Evolutionary conservation across 139 green algal genomes (phyloP), one percentile per base, ranked within the genome.

Genomic region (Coelastrella sp.): DNA sequence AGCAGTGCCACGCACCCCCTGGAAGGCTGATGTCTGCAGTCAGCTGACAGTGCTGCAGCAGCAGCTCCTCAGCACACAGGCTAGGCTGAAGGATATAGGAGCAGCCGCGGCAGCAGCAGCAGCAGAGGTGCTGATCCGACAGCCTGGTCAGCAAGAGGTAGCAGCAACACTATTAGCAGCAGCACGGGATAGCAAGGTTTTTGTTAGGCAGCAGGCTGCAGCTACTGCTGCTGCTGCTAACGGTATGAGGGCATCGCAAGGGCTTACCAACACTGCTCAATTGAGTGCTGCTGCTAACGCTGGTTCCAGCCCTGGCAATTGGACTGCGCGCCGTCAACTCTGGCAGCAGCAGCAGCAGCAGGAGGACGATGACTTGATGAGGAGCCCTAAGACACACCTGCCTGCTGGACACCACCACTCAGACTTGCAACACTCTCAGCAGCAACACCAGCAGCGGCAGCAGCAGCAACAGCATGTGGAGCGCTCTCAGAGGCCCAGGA

Each of bases 11-110:
- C 7, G 56, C 54, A 84, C 56, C 66, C 68, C 68, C 16, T 84
- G 78, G 78, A 84, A 84, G 20, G 56, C 58, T 3, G 78, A 84
- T 17, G 78, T 84, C 5, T 60, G 56, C 0, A 22, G 54, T 47
- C 78, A 84, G 56, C 78, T 84, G 11, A 66, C 56, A 47, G 56
- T 66, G 56, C 78, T 84, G 78, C 78, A 84, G 17, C 78, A 84
- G 78, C 78, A 84, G 78, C 54, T 84, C 6, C 19, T 84, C 14
- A n/a, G 59, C 17, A 71, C 56, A 10, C 78, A 84, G 78, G 16
- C 20, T 20, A 20, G 56, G 56, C 54, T 84, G 54, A 60, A 66
- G 78, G 56, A 66, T 14, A 68, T 84, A 13, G 54, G 8, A 23
- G 8, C 77, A 66, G 54, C 47, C 64, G 47, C 77, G 65, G 47